Evolutionary conservation across 345 rosid species (phyloP), one percentile per base, ranked within the genome.

Genomic region (Draba incana): DNA sequence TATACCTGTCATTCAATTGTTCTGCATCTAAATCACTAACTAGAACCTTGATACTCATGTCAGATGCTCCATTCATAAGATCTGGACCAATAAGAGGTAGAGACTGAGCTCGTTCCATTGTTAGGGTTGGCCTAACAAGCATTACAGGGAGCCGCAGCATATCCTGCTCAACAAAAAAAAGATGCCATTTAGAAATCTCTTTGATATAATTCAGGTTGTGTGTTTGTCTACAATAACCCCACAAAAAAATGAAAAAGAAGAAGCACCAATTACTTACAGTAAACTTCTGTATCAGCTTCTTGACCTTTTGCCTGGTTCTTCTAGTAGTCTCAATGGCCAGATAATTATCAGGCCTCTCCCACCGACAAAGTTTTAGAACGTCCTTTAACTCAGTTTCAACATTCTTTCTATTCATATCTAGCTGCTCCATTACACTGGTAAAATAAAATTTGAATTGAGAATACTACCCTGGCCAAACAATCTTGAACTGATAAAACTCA

Each of bases 231-330:
- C 30, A 48, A 8, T 45, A 62, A 46, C 16, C 4, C 2, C 53
- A 33, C 2, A 14, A 20, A 58, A 25, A 6, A 57, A 3, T 31
- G 23, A 49, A 66, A 50, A 70, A 37, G 64, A 66, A 67, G 65
- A 61, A 45, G 59, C 47, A 14, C 13, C 20, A 33, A 30, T 59
- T 57, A 77, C 97, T 77, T 81, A 93, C 97, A 2, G 89, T 81
- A 70, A 81, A 91, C 75, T 88, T 87, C 55, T 83, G 84, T 56
- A 94, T 79, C 30, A 91, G 86, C 75, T 86, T 94, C 79, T 67
- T 83, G 61, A 88, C 81, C 83, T 87, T 88, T 75, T 84, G 97
- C 66, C 97, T 67, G 62, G 82, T 81, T 68, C 80, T 87, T 77
- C 71, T 91, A 46, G 84, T 70, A 57, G 71, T 79, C 49, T 91